Evolutionary conservation across 192 early-diverging fungal species (phyloP).

Genomic region (Mortierella hygrophila): DNA sequence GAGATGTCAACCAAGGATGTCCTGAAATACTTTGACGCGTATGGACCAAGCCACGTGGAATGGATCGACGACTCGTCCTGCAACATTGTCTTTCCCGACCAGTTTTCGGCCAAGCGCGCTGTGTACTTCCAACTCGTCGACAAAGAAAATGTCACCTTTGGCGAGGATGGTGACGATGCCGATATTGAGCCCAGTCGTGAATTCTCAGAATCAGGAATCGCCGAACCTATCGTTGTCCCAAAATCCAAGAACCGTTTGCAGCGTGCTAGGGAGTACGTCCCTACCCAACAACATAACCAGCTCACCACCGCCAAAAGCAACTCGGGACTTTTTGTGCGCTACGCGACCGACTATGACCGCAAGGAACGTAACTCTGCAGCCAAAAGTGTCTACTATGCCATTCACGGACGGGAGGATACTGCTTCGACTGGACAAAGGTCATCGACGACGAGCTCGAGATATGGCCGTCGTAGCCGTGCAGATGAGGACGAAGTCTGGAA

Average conservation of each 20-base stretch:
- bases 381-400: conserved; percentile 58
- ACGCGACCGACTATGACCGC: conserved; percentile 56
- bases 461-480: conserved; percentile 49
- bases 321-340: conserved; percentile 49
- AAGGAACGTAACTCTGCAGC: conserved; percentile 58
- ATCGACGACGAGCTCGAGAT: conserved; percentile 6
- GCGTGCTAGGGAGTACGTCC: conserved; percentile 46
- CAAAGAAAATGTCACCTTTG: conserved; percentile 35
- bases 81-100: conserved; percentile 51
- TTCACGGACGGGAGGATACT: conserved; percentile 51
- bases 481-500: conserved; percentile 45
- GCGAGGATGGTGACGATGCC: conserved; percentile 32
- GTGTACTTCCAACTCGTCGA: conserved; percentile 50
- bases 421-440: neutral
- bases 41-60: conserved; percentile 56
- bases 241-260: conserved; percentile 46
- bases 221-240: neutral
- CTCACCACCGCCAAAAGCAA: conserved; percentile 19
- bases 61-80: conserved; percentile 65
- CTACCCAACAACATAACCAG: conserved; percentile 41
- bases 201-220: neutral
- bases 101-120: conserved; percentile 46
- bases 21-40: conserved; percentile 54
- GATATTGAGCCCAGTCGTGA: conserved; percentile 23
- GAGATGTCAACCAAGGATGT: conserved; percentile 64